These are phyloP conservation scores for Diaporthe helianthi DNA, from an alignment of 2,329 filamentous ascomycete species.

Conservation along the genomic window DNA sequence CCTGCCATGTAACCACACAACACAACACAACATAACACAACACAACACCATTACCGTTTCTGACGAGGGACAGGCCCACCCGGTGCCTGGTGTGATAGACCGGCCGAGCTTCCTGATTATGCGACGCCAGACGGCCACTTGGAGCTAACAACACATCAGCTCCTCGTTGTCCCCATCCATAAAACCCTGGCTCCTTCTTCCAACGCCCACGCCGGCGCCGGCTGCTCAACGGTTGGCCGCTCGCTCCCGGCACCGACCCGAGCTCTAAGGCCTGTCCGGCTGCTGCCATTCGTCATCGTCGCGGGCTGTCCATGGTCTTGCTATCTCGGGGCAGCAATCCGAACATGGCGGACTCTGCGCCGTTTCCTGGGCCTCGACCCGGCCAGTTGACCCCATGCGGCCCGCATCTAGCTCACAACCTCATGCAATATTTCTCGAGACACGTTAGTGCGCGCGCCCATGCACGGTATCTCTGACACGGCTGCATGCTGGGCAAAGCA, in stretches of 20 bases:
- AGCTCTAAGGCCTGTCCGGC: not conserved
- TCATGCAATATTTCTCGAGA: slow-evolving; percentile 28
- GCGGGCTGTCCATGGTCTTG: not conserved
- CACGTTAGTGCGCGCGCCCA: slow-evolving; percentile 28
- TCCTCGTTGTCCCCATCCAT: not conserved
- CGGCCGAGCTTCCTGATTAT: slow-evolving; percentile 21
- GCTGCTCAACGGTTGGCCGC: slow-evolving; percentile 8
- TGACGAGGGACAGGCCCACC: slow-evolving; percentile 13
- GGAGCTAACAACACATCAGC: slow-evolving; percentile 1
- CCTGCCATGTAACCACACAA: slow-evolving; percentile 31
- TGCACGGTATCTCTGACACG: slow-evolving; percentile 29
- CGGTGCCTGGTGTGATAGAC: slow-evolving; percentile 24
- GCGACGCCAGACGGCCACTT: slow-evolving; percentile 15
- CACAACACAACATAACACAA: slow-evolving; percentile 26
- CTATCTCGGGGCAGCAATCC: slow-evolving; percentile 30
- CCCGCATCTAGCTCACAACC: slow-evolving; percentile 16
- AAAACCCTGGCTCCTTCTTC: not conserved
- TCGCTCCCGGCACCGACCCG: slow-evolving; percentile 7
- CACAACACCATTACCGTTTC: slow-evolving; percentile 26
- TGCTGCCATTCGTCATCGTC: slow-evolving; percentile 20
- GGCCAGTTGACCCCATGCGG: slow-evolving; percentile 24
- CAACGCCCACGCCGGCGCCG: slow-evolving; percentile 17
- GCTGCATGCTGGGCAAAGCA: slow-evolving; percentile 29
- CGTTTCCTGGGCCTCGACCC: slow-evolving; percentile 3
- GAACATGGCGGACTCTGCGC: slow-evolving; percentile 8